Evolutionary conservation across 139 green algal species (phyloP).

Genomic region (Desmodesmus armatus): DNA sequence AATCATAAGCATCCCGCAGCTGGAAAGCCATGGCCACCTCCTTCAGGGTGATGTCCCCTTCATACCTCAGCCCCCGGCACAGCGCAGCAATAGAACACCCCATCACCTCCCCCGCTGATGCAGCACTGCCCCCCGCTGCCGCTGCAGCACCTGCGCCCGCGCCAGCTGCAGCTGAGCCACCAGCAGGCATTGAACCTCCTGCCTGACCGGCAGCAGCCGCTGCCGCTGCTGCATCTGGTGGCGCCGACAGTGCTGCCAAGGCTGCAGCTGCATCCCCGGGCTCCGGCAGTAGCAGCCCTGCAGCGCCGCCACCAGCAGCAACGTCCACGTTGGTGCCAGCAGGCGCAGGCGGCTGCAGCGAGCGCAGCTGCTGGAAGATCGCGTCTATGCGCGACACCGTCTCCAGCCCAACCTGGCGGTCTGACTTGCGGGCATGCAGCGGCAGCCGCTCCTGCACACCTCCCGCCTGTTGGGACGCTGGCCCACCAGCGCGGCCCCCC

Average conservation of each 20-base stretch:
- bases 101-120: background rate
- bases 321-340: background rate
- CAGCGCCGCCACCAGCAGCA: background rate
- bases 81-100: slow-evolving; percentile 36
- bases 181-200: background rate
- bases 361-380: slow-evolving; percentile 23
- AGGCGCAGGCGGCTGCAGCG: slow-evolving; percentile 3
- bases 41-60: slow-evolving; percentile 39
- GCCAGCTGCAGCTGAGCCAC: background rate
- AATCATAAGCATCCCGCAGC: slow-evolving; percentile 41
- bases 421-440: slow-evolving; percentile 13
- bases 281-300: background rate
- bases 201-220: background rate
- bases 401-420: slow-evolving; percentile 28
- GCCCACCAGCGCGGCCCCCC: background rate
- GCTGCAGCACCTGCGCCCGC: background rate
- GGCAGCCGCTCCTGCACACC: background rate
- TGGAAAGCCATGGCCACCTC: slow-evolving; percentile 41
- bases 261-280: no score
- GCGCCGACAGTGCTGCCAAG: no score
- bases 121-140: background rate
- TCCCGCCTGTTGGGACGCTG: background rate
- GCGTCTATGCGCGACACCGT: slow-evolving; percentile 30
- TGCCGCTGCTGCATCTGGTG: background rate
- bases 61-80: slow-evolving; percentile 30